Conservation (phyloP, 805 yeast genomes). For the Yarrowia sp. region DNA sequence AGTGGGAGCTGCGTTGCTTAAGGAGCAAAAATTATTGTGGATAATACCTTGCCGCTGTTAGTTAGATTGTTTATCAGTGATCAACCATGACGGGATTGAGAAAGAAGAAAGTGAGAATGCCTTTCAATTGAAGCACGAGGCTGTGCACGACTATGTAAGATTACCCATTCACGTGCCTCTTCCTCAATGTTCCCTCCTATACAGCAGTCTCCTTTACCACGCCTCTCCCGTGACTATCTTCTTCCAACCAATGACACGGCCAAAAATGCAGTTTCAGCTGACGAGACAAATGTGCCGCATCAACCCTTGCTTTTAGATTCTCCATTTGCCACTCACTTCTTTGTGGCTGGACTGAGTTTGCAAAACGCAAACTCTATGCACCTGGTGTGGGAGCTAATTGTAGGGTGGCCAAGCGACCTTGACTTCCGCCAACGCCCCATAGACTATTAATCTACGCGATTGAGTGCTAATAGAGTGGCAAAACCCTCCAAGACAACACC, state of each 20-base stretch:
- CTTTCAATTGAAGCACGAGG: too few species aligned
- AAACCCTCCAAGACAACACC: neutral
- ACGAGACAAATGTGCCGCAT: conserved; percentile 18
- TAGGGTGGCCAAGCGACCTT: conserved; percentile 14
- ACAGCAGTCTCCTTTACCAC: neutral
- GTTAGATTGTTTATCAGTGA: neutral
- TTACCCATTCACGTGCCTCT: too few species aligned
- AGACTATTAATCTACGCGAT: neutral
- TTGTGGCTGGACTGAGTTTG: conserved; percentile 21
- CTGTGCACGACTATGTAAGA: too few species aligned
- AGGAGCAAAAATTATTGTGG: neutral
- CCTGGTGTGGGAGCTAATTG: conserved; percentile 18
- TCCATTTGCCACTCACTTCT: conserved; percentile 20
- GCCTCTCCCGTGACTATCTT: neutral
- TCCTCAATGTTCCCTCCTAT: too few species aligned
- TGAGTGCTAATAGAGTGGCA: neutral
- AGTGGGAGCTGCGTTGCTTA: neutral
- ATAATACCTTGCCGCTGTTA: neutral
- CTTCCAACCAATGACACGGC: conserved; percentile 8
- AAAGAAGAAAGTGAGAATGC: too few species aligned
- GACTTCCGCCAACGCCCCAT: neutral
- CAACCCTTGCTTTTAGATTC: conserved; percentile 17
- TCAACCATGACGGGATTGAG: neutral
- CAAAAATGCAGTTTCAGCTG: conserved; percentile 12
- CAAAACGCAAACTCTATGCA: conserved; percentile 10